Evolutionary conservation across 495 filamentous ascomycete genomes (phyloP).

Genomic region (Aspergillus cavernicola): DNA sequence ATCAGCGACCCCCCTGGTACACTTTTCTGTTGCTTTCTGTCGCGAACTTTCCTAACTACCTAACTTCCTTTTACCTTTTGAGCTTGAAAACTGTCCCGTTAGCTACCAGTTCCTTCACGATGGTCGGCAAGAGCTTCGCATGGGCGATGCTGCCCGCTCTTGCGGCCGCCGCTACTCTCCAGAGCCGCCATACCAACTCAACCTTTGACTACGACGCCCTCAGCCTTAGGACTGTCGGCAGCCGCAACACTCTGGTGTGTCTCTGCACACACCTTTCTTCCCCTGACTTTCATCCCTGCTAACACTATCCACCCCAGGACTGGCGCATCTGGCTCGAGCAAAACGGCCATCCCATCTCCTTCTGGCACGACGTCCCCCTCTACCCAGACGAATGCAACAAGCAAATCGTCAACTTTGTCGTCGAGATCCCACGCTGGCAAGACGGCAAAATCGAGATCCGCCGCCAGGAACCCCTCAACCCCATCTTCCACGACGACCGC

Average conservation of each 20-base stretch:
- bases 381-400: not conserved
- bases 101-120: not conserved
- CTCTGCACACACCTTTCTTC: not conserved
- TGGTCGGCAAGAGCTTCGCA: not conserved
- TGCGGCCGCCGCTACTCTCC: not conserved
- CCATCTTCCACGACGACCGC: slow-evolving; percentile 3
- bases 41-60: too few species aligned
- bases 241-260: slow-evolving; percentile 1
- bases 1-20: not conserved
- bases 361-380: slow-evolving; percentile 7
- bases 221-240: slow-evolving; percentile 1
- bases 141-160: not conserved
- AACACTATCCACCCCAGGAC: not conserved
- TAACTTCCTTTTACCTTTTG: too few species aligned
- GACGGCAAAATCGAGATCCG: slow-evolving; percentile 7
- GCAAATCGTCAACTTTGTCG: slow-evolving; percentile 4
- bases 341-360: not conserved
- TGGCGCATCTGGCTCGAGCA: slow-evolving; percentile 4
- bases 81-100: too few species aligned
- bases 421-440: not conserved
- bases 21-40: too few species aligned
- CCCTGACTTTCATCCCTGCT: not conserved
- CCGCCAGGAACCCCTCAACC: not conserved
- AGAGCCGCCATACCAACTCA: not conserved
- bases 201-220: slow-evolving; percentile 5